Conservation (phyloP, 805 yeast genomes). For the Saccharomyces paradoxus region DNA sequence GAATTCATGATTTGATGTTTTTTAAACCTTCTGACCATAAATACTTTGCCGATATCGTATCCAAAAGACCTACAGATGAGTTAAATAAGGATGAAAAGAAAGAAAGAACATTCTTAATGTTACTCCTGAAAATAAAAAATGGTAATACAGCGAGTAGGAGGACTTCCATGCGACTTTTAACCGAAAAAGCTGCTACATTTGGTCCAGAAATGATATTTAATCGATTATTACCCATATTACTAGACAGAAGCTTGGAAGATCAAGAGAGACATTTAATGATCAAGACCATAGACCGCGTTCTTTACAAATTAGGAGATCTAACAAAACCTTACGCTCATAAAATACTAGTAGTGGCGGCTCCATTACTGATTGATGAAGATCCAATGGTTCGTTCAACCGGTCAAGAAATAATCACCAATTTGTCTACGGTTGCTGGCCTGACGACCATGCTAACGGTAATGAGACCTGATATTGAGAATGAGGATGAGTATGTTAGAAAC, state of each 20-base stretch:
- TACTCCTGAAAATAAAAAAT: constrained; percentile 66
- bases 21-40: constrained; percentile 66
- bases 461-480: constrained; percentile 74
- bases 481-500: constrained; percentile 73
- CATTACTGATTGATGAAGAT: constrained; percentile 74
- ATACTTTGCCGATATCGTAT: constrained; percentile 57
- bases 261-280: constrained; percentile 78
- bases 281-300: constrained; percentile 62
- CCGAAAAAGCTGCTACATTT: constrained; percentile 52
- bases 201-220: constrained; percentile 67
- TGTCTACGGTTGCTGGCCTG: constrained; percentile 77
- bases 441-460: constrained; percentile 69
- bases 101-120: constrained; percentile 52
- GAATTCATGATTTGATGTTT: constrained; percentile 54
- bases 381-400: constrained; percentile 68
- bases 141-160: constrained; percentile 67
- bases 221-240: constrained; percentile 64
- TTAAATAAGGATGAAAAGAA: constrained; percentile 45
- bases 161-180: constrained; percentile 54
- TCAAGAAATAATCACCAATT: constrained; percentile 62
- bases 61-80: constrained; percentile 25
- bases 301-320: constrained; percentile 55
- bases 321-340: constrained; percentile 68
- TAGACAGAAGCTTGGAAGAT: constrained; percentile 66
- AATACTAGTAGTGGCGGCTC: constrained; percentile 66